Base-by-base conservation (phyloP, 1,284 basidiomycete species). In the Microbotryomycetes sp. region DNA sequence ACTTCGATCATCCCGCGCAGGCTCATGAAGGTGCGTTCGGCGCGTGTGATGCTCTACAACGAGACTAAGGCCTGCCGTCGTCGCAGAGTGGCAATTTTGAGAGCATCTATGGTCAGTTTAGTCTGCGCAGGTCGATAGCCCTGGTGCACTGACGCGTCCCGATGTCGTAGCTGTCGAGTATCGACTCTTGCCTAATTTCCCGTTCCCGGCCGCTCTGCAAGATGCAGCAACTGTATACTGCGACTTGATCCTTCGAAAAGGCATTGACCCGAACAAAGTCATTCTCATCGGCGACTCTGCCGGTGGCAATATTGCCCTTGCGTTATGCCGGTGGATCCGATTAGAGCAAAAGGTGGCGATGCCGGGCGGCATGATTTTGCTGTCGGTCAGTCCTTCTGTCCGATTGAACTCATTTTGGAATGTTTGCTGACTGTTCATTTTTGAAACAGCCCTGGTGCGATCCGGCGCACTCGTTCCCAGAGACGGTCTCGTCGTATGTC, bases 201-300 rank as follows among this genome's bases (percentile, higher is more conserved):
- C 64, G 4, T 68, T 66, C 58, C 67, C 67, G 3, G 65, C 62
- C 26, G 67, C 67, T 0, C 54, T 68, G 6, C 67, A 64, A 24
- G 67, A 68, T 48, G 64, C 45, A 23, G 51, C 57, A 2, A 61
- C 62, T 3, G 67, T 68, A 26, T 66, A 60, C 52, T 35, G 51
- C 2, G 45, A 66, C 47, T 62, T 68, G 24, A 31, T 66, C 24
- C 26, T n/a, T 16, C 55, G 57, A 7, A 46, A 45, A 0, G 56
- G 59, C 24, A 60, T 67, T 3, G 62, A 62, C 0, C 56, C 67
- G 0, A 65, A 71, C 13, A 72, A 75, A 54, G 70, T 76, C 18
- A 62, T 75, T 54, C 30, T 76, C 15, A 71, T 73, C 2, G 75
- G 75, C 35, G 75, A 76, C 53, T 72, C 70, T 27, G 75, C 75